A percentile compares a stretch with the other conserved stretches of the same genome.
phyloP scores from a whole-genome alignment of 1,284 basidiomycete species.

The Pterulicium gracile region DNA sequence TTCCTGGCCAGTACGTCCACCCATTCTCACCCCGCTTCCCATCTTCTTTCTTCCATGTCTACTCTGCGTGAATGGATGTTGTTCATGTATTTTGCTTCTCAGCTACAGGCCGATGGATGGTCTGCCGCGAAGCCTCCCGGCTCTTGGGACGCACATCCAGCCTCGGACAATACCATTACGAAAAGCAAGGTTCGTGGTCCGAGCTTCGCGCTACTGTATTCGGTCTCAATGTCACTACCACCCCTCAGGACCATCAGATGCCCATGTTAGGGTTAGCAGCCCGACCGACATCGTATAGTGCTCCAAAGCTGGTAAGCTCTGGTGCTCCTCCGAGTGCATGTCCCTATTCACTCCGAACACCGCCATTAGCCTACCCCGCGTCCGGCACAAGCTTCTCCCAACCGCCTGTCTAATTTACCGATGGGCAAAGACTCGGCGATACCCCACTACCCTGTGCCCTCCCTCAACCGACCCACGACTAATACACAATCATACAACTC shows the following conservation, averaged over 20 bases:
- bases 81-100: constrained; percentile 22
- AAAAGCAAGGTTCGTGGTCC: constrained; percentile 27
- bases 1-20: constrained; percentile 56
- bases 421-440: neutral
- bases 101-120: constrained; percentile 38
- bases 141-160: constrained; percentile 50
- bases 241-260: constrained; percentile 1
- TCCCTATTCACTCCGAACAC: neutral
- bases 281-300: neutral
- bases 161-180: constrained; percentile 28
- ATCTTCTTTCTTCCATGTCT: constrained; percentile 19
- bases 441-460: neutral
- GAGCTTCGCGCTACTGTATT: constrained; percentile 15
- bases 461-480: neutral
- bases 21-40: constrained; percentile 7
- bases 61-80: constrained; percentile 48
- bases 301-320: neutral
- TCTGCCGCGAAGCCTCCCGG: constrained; percentile 37
- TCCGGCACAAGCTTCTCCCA: neutral
- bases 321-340: neutral
- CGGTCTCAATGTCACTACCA: neutral
- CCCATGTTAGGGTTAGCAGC: neutral
- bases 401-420: neutral
- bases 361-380: neutral
- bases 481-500: too few species aligned